phyloP scores from a whole-genome alignment of 345 rosid genomes.

The Brassica nigra region DNA sequence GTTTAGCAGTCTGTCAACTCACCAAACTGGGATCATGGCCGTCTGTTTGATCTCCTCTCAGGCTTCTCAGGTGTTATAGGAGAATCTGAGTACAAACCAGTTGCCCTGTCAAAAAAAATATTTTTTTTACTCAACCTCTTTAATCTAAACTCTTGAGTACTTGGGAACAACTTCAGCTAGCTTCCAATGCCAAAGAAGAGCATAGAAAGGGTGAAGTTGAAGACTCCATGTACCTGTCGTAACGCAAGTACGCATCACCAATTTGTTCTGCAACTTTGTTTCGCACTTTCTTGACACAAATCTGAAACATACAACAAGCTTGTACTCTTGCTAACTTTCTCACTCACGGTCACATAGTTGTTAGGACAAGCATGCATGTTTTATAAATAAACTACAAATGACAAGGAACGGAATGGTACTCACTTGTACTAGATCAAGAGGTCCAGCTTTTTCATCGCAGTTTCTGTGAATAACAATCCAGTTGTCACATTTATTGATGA shows the following conservation, averaged over 20 bases:
- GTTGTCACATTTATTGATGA: slow-evolving; percentile 95
- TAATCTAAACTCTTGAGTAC: no score
- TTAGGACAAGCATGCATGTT: background rate
- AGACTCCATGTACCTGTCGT: slow-evolving; percentile 60
- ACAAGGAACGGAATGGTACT: slow-evolving; percentile 3
- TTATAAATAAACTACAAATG: background rate
- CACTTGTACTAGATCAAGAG: slow-evolving; percentile 91
- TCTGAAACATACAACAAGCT: slow-evolving; percentile 46
- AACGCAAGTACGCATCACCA: slow-evolving; percentile 79
- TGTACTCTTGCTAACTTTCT: background rate
- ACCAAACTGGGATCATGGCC: slow-evolving; percentile 12
- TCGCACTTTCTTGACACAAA: slow-evolving; percentile 90
- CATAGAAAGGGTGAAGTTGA: no score
- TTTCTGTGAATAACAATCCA: slow-evolving; percentile 91
- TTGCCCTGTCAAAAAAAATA: slow-evolving; percentile 41
- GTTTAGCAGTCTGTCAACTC: slow-evolving; percentile 8
- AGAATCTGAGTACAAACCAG: slow-evolving; percentile 36
- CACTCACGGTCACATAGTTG: no score
- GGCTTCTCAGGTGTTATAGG: slow-evolving; percentile 9
- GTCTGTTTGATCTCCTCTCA: slow-evolving; percentile 11
- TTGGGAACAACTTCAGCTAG: no score
- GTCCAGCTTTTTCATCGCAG: slow-evolving; percentile 80
- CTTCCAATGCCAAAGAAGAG: no score
- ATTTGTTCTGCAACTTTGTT: slow-evolving; percentile 85
- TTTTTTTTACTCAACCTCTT: no score